Percentiles rank a stretch among this genome's conserved stretches.
Evolutionary conservation across 1,284 basidiomycete genomes (phyloP).

Genomic region (Melampsora larici-populina): DNA sequence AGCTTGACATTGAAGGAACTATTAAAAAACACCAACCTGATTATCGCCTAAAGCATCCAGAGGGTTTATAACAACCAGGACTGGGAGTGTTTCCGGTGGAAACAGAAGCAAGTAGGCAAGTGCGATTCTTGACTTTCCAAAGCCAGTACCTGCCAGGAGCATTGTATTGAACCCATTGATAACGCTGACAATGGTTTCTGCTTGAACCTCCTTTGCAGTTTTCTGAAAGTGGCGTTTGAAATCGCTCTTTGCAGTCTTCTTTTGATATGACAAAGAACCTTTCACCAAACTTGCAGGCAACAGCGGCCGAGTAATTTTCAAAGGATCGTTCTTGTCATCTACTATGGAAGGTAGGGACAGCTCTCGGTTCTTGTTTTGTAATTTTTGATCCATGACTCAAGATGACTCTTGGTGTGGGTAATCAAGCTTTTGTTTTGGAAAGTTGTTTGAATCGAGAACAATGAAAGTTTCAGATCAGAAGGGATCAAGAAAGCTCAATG

Average conservation of each 20-base stretch:
- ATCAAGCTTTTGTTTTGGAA: too few species aligned
- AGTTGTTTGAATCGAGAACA: too few species aligned
- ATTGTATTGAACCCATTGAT: neutral
- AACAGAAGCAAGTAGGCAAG: neutral
- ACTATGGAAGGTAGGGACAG: too few species aligned
- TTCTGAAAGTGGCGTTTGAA: too few species aligned
- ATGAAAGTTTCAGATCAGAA: too few species aligned
- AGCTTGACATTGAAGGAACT: neutral
- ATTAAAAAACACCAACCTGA: neutral
- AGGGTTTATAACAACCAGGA: neutral
- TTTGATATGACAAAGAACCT: too few species aligned
- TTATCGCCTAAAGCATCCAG: constrained; percentile 5
- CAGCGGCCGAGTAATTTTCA: neutral
- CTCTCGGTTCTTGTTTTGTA: too few species aligned
- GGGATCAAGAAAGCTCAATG: too few species aligned
- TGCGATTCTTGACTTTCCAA: constrained; percentile 9
- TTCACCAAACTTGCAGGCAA: neutral
- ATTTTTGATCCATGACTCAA: neutral
- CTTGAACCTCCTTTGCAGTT: neutral
- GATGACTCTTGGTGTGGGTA: too few species aligned
- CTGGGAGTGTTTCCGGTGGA: neutral
- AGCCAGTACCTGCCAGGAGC: constrained; percentile 13
- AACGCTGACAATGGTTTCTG: neutral
- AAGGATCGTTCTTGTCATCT: too few species aligned
- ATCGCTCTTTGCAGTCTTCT: too few species aligned